Conservation (phyloP, 352 stramenopile species). For the Paralagenidium karlingii region DNA sequence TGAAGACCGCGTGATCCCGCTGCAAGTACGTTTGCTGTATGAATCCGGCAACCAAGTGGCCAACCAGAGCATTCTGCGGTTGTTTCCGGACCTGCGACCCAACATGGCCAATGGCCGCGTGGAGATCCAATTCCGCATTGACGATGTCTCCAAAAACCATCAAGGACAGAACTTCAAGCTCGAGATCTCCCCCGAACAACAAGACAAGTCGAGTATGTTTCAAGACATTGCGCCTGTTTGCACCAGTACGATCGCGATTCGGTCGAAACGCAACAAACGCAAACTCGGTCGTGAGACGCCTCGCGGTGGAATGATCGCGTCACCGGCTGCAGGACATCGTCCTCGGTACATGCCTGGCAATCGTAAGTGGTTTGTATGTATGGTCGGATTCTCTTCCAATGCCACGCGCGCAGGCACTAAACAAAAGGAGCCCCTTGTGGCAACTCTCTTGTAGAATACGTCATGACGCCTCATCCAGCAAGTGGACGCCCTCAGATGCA, state of each 20-base stretch:
- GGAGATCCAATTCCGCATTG: slow-evolving; percentile 89
- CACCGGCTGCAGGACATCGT: no score
- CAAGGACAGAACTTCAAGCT: slow-evolving; percentile 91
- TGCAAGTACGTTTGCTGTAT: slow-evolving; percentile 70
- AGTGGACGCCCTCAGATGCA: slow-evolving; percentile 11
- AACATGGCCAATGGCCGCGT: slow-evolving; percentile 79
- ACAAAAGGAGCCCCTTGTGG: no score
- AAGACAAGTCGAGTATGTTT: slow-evolving; percentile 72
- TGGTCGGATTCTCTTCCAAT: no score
- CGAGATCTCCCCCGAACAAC: slow-evolving; percentile 78
- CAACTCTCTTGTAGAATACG: slow-evolving; percentile 5
- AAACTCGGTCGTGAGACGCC: slow-evolving; percentile 35
- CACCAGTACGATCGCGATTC: slow-evolving; percentile 85
- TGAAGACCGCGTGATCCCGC: slow-evolving; percentile 58
- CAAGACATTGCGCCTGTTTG: slow-evolving; percentile 83
- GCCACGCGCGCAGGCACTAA: slow-evolving; percentile 4
- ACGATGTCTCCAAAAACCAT: slow-evolving; percentile 97
- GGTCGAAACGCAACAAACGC: slow-evolving; percentile 92
- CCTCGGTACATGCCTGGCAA: no score
- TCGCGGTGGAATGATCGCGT: slow-evolving; percentile 38
- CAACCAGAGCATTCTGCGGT: slow-evolving; percentile 86
- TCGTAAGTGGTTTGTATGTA: no score
- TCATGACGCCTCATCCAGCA: slow-evolving; percentile 10
- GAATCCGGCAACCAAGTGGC: slow-evolving; percentile 71
- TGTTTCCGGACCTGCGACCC: slow-evolving; percentile 73